Evolutionary conservation across 345 rosid genomes (phyloP).

Genomic region (Gossypium longicalyx): DNA sequence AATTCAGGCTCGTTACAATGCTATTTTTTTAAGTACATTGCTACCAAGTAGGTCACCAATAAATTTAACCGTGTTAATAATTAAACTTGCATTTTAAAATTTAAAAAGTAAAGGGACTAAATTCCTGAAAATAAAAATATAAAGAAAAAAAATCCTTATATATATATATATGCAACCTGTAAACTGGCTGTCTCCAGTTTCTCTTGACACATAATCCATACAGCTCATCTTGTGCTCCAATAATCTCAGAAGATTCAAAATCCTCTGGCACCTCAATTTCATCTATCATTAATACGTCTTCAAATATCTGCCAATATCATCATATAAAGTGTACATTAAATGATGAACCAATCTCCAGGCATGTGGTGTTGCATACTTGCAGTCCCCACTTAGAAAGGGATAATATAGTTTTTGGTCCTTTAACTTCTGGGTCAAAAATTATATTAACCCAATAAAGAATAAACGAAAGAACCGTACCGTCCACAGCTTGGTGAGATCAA

Average conservation of each 20-base stretch:
- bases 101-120: no score
- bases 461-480: slow-evolving; percentile 15
- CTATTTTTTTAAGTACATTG: no score
- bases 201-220: slow-evolving; percentile 47
- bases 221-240: slow-evolving; percentile 51
- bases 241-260: slow-evolving; percentile 23
- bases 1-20: no score
- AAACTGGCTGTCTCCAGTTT: slow-evolving; percentile 40
- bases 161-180: no score
- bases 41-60: no score
- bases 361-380: not conserved
- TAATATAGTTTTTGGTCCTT: no score
- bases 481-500: slow-evolving; percentile 59
- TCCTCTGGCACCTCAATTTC: slow-evolving; percentile 2
- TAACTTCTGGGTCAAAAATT: no score
- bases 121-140: no score
- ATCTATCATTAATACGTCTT: not conserved
- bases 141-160: no score
- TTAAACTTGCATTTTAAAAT: no score
- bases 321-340: slow-evolving; percentile 11
- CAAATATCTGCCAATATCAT: slow-evolving; percentile 23
- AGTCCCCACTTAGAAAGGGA: not conserved
- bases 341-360: not conserved
- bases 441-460: not conserved
- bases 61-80: no score